phyloP scores from a whole-genome alignment of 129 eudicot genomes.

The Dittrichia graveolens region DNA sequence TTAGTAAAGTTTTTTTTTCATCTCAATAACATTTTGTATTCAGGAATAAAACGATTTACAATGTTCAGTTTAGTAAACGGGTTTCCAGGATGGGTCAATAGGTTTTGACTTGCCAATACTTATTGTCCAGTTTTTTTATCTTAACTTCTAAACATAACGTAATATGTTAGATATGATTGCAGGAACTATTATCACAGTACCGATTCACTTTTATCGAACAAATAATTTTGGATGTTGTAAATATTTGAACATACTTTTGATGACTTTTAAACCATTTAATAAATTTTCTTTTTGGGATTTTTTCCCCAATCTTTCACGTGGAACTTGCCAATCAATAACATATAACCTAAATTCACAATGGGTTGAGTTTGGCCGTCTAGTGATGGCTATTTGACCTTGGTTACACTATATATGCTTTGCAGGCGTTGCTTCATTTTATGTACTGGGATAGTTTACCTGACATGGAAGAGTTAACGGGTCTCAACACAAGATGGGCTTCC shows the following conservation, averaged over 20 bases:
- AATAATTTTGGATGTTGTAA: not conserved
- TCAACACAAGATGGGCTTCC: conserved; percentile 61
- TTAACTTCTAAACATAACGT: no score
- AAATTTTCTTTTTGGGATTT: not conserved
- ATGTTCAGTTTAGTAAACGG: not conserved
- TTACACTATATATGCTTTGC: not conserved
- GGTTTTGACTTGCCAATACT: no score
- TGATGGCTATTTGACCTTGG: not conserved
- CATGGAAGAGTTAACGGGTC: conserved; percentile 75
- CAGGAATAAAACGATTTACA: not conserved
- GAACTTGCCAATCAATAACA: not conserved
- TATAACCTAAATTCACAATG: not conserved
- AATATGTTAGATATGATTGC: not conserved
- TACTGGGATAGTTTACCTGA: conserved; percentile 80
- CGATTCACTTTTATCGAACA: not conserved
- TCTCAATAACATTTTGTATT: no score
- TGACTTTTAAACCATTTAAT: not conserved
- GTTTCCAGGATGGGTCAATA: no score
- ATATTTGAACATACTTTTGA: not conserved
- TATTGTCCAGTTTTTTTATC: not conserved
- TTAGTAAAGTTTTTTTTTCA: not conserved
- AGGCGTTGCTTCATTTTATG: conserved; percentile 80
- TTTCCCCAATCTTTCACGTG: not conserved
- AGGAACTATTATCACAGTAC: not conserved
- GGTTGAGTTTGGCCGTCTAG: no score